Evolutionary conservation across 805 yeast species (phyloP), one percentile per base, ranked within the genome.

Genomic region (Grigorovia humatica): DNA sequence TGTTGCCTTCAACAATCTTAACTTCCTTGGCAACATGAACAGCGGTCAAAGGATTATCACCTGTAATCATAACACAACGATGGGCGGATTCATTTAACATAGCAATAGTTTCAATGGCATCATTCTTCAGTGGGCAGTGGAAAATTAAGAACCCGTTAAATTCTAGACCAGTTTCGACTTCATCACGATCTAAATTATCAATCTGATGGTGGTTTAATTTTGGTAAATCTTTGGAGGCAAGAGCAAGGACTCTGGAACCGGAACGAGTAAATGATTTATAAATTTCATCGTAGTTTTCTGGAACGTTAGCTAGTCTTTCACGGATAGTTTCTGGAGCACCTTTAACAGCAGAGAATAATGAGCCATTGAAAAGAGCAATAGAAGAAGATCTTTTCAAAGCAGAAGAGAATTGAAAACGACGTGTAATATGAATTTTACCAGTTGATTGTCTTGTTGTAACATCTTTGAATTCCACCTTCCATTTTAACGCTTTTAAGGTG

Each of bases 261-360:
- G 95, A 76, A 72, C 96, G 85, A 18, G 98, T 93, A 65, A 86
- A 93, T 12, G 88, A 81, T 69, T 90, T 90, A 72, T 80, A 93
- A 40, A 83, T 80, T 23, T 81, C 86, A 66, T 91, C 97, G 65
- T 91, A 93, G 59, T 81, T 75, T 32, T 71, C 78, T 19, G 98
- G 97, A 52, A 85, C 80, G 46, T 73, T 74, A 45, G 68, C 60
- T 55, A 93, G 71, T 87, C 93, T 88, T 52, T 74, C 76, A 65
- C 83, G 82, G 60, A 93, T 81, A 18, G 97, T 93, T 71, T 93
- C 99, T 4, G 99, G 99, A 1, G 99, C 99, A 76, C 99, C 99
- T 71, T 93, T 93, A 45, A 83, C 95, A 57, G 96, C 83, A 46
- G 89, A 93, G 57, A 88, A 75, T 52, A 81, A 71, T 56, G 79